Evolutionary conservation across 192 early-diverging fungal species (phyloP), one percentile per base, ranked within the genome.

Genomic region (Oehlia diaphana): DNA sequence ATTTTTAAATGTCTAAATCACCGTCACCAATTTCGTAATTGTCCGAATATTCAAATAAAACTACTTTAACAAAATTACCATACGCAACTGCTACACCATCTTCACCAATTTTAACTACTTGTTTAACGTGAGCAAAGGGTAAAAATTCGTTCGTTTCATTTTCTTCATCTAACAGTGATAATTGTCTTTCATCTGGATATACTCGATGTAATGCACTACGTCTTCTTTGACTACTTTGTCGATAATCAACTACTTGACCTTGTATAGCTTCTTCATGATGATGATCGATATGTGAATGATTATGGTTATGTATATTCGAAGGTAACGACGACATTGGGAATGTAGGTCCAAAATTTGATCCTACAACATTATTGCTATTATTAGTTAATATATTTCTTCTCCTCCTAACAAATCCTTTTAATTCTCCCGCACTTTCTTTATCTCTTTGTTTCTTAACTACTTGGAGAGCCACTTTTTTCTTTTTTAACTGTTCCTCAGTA

Each of bases 61-160:
- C 65, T 42, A 71, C 67, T 63, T 79, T 79, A 35, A 71, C 53
- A 33, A 79, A 79, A 69, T 79, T 79, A 12, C 77, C 77, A 79
- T 79, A 79, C 7, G 64, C 68, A 62, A 71, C 26, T 23, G 67
- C 66, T 31, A 79, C 35, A 9, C 77, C 77, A 58, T 79, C 31
- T 16, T 72, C 77, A 12, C 77, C 77, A 44, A 79, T 23, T 79
- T 79, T 79, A 53, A 79, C 77, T 7, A 71, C 31, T 79, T 71
- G 77, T 63, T 68, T n/a, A 26, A 79, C 35, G 47, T 53, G 53
- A 35, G 68, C 77, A 62, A 79, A 79, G 62, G 77, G 77, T 19
- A 79, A 71, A 14, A 79, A 13, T 71, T 72, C 77, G n/a, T 79
- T 71, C 77, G 62, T 70, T 28, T 79, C 47, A 71, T 69, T 53